These are phyloP conservation scores for Aspergillus clavatus DNA, from an alignment of 2,329 filamentous ascomycete genomes.

Conservation along the genomic window DNA sequence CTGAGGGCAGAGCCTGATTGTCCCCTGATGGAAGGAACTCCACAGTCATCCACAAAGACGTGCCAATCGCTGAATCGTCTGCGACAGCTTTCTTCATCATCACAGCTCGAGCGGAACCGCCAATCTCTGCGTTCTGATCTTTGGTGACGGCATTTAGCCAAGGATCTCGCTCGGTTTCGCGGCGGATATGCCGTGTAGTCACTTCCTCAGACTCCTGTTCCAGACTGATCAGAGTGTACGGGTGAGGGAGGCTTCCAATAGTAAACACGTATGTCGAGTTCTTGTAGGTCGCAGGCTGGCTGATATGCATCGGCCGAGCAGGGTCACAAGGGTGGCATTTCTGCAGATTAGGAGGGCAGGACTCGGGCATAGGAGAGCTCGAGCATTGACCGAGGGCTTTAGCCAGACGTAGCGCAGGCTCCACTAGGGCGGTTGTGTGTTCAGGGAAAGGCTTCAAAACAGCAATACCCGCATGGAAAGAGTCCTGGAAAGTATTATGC, in stretches of 20 bases:
- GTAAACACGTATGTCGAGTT: conserved; percentile 72
- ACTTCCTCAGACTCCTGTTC: conserved; percentile 55
- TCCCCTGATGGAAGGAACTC: conserved; percentile 49
- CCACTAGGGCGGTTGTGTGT: conserved; percentile 68
- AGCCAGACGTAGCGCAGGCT: conserved; percentile 67
- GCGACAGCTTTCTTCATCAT: conserved; percentile 79
- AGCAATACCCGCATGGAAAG: conserved; percentile 69
- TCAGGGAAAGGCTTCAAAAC: conserved; percentile 74
- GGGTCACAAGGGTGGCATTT: conserved; percentile 71
- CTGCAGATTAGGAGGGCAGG: conserved; percentile 76
- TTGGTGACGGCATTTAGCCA: conserved; percentile 73
- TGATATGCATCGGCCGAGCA: conserved; percentile 60
- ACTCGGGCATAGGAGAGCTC: conserved; percentile 64
- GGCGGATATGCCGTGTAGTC: conserved; percentile 61
- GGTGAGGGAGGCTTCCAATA: conserved; percentile 84
- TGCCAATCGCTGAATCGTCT: conserved; percentile 57
- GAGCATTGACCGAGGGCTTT: conserved; percentile 71
- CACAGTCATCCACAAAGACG: conserved; percentile 78
- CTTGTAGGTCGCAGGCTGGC: conserved; percentile 61
- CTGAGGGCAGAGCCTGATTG: conserved; percentile 51
- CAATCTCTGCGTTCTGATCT: conserved; percentile 59
- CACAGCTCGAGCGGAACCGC: conserved; percentile 61
- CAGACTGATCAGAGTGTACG: conserved; percentile 73
- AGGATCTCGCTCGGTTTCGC: conserved; percentile 65
- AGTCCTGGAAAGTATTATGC: conserved; percentile 77